Conservation (phyloP, 148 eudicot species). For the Camellia sinensis region DNA sequence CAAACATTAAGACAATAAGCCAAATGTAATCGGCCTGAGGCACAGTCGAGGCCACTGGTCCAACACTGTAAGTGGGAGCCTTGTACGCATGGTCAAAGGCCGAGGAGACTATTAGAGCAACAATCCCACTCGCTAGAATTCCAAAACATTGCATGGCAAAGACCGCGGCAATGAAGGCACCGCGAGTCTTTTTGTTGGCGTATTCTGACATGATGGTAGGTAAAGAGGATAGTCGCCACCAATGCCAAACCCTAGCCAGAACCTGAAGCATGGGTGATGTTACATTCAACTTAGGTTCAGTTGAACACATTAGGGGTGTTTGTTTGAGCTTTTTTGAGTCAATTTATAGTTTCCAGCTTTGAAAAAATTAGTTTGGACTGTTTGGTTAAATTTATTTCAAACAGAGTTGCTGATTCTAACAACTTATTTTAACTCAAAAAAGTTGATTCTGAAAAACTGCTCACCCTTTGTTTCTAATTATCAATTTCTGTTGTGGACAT, state of each 20-base stretch:
- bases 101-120: conserved; percentile 41
- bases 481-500: no score
- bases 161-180: conserved; percentile 67
- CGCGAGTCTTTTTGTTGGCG: conserved; percentile 74
- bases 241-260: conserved; percentile 82
- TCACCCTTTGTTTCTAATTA: no score
- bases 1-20: conserved; percentile 51
- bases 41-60: conserved; percentile 6
- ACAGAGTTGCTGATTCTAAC: no score
- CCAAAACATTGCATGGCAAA: conserved; percentile 86
- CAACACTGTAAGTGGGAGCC: conserved; percentile 22
- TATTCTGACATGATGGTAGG: conserved; percentile 87
- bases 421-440: no score
- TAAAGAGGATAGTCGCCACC: conserved; percentile 74
- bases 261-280: conserved; percentile 35
- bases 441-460: no score
- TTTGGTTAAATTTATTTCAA: no score
- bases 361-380: no score
- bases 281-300: no score
- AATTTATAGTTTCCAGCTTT: no score
- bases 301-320: no score
- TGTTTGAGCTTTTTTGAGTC: no score
- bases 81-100: conserved; percentile 28
- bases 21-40: conserved; percentile 50
- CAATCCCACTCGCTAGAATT: conserved; percentile 52